Conservation (phyloP, 2,329 filamentous ascomycete species). For the Aspergillus pseudonomiae region DNA sequence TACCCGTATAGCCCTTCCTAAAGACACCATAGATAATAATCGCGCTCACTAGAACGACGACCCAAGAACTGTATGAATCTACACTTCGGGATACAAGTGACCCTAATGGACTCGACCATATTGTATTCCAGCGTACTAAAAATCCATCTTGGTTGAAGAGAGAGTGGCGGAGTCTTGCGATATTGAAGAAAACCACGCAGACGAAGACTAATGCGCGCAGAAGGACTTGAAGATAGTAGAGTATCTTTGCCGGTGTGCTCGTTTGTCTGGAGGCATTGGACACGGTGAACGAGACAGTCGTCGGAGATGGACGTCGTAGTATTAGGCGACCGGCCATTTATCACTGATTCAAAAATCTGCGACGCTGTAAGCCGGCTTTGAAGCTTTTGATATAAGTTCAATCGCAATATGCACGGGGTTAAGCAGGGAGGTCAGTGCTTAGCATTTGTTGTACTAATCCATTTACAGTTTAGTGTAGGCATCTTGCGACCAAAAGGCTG, state of each 20-base stretch:
- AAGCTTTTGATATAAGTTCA: not conserved
- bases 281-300: constrained; percentile 89
- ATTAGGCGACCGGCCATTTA: constrained; percentile 62
- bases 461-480: constrained; percentile 9
- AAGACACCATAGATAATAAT: constrained; percentile 50
- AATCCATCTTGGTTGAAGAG: constrained; percentile 31
- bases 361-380: not conserved
- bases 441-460: constrained; percentile 8
- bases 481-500: not conserved
- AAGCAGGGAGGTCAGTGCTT: not conserved
- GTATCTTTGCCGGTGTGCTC: constrained; percentile 50
- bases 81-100: constrained; percentile 37
- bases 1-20: constrained; percentile 56
- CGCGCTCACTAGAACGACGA: constrained; percentile 43
- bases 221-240: constrained; percentile 49
- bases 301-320: constrained; percentile 67
- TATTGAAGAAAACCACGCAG: constrained; percentile 41
- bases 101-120: constrained; percentile 41
- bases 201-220: constrained; percentile 49
- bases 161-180: constrained; percentile 36
- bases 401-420: not conserved
- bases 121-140: constrained; percentile 31
- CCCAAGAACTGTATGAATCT: constrained; percentile 45
- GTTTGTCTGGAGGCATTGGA: constrained; percentile 69
- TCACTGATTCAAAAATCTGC: not conserved